Conservation (phyloP, 495 filamentous ascomycete genomes). For the Annulohypoxylon moriforme region DNA sequence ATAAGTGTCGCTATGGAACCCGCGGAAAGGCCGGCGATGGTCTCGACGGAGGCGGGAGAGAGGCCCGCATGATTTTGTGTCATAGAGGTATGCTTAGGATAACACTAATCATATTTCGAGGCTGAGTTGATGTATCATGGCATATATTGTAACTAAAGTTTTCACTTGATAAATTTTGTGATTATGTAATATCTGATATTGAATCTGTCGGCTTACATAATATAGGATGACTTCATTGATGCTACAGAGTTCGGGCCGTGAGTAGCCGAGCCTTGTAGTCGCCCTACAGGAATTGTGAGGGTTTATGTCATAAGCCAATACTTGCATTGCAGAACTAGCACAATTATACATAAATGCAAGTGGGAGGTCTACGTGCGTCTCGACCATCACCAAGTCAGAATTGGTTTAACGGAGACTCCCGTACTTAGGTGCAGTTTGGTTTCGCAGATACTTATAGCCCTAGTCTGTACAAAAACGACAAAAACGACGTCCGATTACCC, state of each 20-base stretch:
- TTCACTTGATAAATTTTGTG: constrained; percentile 15
- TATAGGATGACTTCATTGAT: constrained; percentile 5
- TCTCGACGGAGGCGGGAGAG: constrained; percentile 85
- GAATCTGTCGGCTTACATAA: background rate
- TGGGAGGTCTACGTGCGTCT: constrained; percentile 23
- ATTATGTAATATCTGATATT: constrained; percentile 28
- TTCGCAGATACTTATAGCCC: background rate
- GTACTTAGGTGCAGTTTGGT: constrained; percentile 2
- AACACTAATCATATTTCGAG: constrained; percentile 21
- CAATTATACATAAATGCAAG: constrained; percentile 10
- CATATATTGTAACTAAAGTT: background rate
- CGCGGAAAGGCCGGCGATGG: constrained; percentile 88
- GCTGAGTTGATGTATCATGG: constrained; percentile 4
- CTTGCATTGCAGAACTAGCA: background rate
- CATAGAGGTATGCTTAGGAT: constrained; percentile 47
- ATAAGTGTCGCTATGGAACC: constrained; percentile 85
- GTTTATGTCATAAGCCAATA: constrained; percentile 15
- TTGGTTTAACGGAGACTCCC: background rate
- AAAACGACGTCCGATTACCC: background rate
- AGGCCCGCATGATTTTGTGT: constrained; percentile 62
- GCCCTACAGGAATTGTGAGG: constrained; percentile 2
- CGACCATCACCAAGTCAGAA: constrained; percentile 5
- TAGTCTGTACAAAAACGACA: constrained; percentile 5
- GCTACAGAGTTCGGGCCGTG: constrained; percentile 11
- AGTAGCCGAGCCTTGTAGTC: constrained; percentile 22